These are phyloP conservation scores for Crassisporium funariophilum DNA, from an alignment of 768 basidiomycete genomes.

Conservation along the genomic window DNA sequence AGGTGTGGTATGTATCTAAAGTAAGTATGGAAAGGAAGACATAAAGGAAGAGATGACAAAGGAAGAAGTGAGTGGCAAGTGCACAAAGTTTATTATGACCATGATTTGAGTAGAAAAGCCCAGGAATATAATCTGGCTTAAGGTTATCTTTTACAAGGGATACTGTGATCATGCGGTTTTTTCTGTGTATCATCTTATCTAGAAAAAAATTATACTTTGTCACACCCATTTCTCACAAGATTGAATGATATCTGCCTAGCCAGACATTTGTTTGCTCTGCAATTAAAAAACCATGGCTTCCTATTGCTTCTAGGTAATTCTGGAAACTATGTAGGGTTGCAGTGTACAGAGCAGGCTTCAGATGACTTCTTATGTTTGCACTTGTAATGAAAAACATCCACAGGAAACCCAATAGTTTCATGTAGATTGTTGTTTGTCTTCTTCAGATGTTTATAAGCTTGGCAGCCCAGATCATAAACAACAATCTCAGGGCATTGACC, in stretches of 20 bases:
- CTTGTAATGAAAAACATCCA: conserved; percentile 37
- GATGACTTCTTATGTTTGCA: conserved; percentile 13
- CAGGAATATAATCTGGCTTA: conserved; percentile 7
- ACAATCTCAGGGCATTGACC: conserved; percentile 21
- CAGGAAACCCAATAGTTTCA: conserved; percentile 22
- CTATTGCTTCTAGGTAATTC: conserved; percentile 23
- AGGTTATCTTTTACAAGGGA: not conserved
- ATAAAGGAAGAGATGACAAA: too few species aligned
- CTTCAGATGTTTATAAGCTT: conserved; percentile 16
- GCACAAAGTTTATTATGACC: not conserved
- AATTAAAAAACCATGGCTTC: conserved; percentile 33
- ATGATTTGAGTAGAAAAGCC: conserved; percentile 1
- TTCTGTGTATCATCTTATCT: conserved; percentile 29
- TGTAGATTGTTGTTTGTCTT: conserved; percentile 17
- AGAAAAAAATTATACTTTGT: conserved; percentile 30
- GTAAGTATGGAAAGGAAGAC: too few species aligned
- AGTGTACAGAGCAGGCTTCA: conserved; percentile 4
- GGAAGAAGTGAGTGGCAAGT: too few species aligned
- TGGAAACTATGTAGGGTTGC: conserved; percentile 26
- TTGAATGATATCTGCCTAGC: conserved; percentile 17
- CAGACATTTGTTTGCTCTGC: conserved; percentile 38
- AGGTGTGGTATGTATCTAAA: too few species aligned
- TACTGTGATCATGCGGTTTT: conserved; percentile 2
- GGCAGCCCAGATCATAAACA: conserved; percentile 31
- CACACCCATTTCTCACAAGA: conserved; percentile 9